Percentiles rank a stretch among this genome's conserved stretches.
phyloP scores from a whole-genome alignment of 495 filamentous ascomycete species.

The Penicillium manginii region DNA sequence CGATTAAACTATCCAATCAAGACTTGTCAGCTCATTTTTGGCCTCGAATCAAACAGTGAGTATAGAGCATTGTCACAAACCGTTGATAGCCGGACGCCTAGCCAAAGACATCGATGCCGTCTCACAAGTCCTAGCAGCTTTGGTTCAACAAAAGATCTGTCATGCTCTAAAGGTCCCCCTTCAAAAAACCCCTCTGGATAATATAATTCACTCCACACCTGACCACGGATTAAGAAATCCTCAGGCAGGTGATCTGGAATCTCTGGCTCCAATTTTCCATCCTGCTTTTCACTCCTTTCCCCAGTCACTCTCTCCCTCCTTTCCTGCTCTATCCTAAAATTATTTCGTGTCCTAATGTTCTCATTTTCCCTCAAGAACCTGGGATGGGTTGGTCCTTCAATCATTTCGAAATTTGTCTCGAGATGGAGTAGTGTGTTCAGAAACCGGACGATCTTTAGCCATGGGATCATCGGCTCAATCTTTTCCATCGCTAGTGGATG shows the following conservation, averaged over 20 bases:
- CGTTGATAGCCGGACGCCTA: constrained; percentile 63
- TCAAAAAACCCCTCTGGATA: constrained; percentile 74
- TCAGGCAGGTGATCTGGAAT: constrained; percentile 71
- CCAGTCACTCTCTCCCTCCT: background rate
- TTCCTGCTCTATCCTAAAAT: background rate
- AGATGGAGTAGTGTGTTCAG: constrained; percentile 65
- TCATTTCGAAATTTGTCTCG: constrained; percentile 43
- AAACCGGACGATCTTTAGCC: constrained; percentile 63
- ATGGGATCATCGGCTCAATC: constrained; percentile 65
- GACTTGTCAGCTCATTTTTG: background rate
- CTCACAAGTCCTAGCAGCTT: constrained; percentile 64
- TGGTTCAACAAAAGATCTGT: constrained; percentile 73
- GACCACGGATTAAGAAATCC: constrained; percentile 79
- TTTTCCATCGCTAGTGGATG: constrained; percentile 53
- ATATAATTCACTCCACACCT: constrained; percentile 70
- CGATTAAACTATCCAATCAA: constrained; percentile 37
- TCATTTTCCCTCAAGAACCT: background rate
- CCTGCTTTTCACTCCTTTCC: background rate
- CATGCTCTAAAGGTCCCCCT: constrained; percentile 70
- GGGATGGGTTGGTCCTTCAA: constrained; percentile 58
- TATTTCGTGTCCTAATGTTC: background rate
- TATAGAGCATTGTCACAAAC: constrained; percentile 30
- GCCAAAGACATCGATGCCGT: constrained; percentile 74
- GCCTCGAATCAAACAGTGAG: background rate
- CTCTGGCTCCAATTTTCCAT: constrained; percentile 47